Base-by-base conservation (phyloP, 805 yeast genomes). In the Lachancea sp. region DNA sequence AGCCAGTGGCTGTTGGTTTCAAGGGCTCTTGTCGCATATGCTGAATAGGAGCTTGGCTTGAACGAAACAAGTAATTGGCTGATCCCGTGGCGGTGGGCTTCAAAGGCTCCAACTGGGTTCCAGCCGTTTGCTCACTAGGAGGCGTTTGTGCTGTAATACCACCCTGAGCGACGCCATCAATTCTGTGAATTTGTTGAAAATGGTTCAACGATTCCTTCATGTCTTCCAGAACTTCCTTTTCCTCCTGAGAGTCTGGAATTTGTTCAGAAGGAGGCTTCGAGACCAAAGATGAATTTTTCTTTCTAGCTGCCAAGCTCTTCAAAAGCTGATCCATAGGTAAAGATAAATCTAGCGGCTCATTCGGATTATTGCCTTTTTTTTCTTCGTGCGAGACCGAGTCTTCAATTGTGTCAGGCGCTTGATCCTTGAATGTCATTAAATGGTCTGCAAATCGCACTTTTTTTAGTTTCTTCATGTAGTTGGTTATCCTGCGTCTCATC, bases 321-420 rank as follows among this genome's bases (percentile, higher is more conserved):
- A 84, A 51, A 21, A 84, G 58, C 55, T 83, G 86, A 52, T 80
- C 85, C 94, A 84, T 84, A 5, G 92, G 89, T 16, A 83, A 62
- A 1, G 83, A 71, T 38, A 73, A 65, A 54, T 83, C 90, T 20
- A 82, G 49, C 20, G 59, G 64, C 18, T 43, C 51, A 18, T 47
- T 46, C 17, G 20, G 29, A n/a, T 46, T 47, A 8, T 49, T 49
- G 1, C 55, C 58, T 8, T 44, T 43, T 4, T 34, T 58, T 42
- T 43, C 45, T 12, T 42, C n/a, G n/a, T n/a, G n/a, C 8, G 25
- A n/a, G 29, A 40, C 36, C 7, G 16, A 34, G 2, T 42, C 46
- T 3, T 33, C 43, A 7, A 36, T 46, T 6, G 35, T 32, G n/a
- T 54, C 53, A 18, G 17, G 30, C 25, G 12, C 8, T 20, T 37